Evolutionary conservation across 192 early-diverging fungal genomes (phyloP), one percentile per base, ranked within the genome.

Genomic region (Chytriomyces sp.): DNA sequence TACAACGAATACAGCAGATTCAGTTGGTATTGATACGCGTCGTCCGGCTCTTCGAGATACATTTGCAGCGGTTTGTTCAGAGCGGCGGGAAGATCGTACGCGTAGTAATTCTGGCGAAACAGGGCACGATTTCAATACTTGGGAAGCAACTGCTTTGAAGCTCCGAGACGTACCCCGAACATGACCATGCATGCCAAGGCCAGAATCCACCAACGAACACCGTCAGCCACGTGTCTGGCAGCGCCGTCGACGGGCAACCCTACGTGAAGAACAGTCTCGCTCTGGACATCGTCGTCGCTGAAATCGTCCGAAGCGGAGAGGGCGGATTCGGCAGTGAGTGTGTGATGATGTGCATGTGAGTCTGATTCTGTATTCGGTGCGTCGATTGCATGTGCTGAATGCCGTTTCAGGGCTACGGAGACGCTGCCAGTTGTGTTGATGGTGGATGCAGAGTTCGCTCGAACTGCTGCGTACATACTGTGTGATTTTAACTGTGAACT

Each of bases 1-100:
- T 91, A 91, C 18, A 85, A 59, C 0, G 84, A 74, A 70, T 90
- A 91, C 60, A 88, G 69, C 11, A 81, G 43, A 66, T 86, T 84
- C 4, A 87, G 82, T 28, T 78, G 76, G 53, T 77, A 82, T 64
- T 85, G 80, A 70, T 77, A 84, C 20, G 76, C 61, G 23, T 83
- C 80, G 23, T 84, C 73, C 11, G 64, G 57, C 5, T 53, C 75
- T n/a, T 69, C 23, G 43, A 87, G 67, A 45, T 80, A 82, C 24
- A 11, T 6, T 35, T 82, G 75, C 64, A 87, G 65, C 4, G 75
- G 82, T 26, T 68, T 59, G 67, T 80, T 80, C 13, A 87, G 77
- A 16, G 86, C 60, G 13, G 86, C 86, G 7, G 86, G 86, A 20
- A 78, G 62, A 64, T 87, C 86, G 73, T 82, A 85, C 7, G 85